Evolutionary conservation across 1,139 yeast species (phyloP).

Genomic region (Geotrichum carabidarum): DNA sequence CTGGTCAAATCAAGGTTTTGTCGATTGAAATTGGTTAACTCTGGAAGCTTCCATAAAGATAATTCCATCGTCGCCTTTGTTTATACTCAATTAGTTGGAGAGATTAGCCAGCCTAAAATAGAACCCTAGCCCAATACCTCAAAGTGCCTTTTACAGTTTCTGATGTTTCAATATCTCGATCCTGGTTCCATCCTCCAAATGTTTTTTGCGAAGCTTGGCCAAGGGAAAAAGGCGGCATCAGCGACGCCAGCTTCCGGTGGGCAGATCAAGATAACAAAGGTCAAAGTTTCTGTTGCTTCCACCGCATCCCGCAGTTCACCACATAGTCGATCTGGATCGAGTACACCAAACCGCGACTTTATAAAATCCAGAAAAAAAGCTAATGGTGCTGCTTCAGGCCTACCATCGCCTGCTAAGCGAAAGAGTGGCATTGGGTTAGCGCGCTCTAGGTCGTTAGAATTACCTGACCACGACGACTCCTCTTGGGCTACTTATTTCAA

Average conservation of each 20-base stretch:
- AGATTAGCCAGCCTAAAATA: too few species aligned
- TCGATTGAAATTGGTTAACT: too few species aligned
- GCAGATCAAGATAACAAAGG: background rate
- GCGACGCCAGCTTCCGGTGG: background rate
- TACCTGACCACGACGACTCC: slow-evolving; percentile 8
- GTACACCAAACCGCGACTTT: background rate
- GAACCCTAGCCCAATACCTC: too few species aligned
- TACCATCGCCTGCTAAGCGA: background rate
- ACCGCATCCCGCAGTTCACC: background rate
- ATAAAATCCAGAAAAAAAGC: background rate
- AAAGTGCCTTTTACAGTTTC: too few species aligned
- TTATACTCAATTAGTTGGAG: too few species aligned
- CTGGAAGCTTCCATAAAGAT: too few species aligned
- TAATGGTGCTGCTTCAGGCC: background rate
- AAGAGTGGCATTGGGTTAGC: background rate
- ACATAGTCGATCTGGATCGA: background rate
- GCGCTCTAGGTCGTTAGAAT: background rate
- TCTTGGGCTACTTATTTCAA: slow-evolving; percentile 11
- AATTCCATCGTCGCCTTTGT: too few species aligned
- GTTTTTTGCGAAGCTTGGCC: background rate
- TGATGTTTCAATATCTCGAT: too few species aligned
- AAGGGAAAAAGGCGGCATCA: background rate
- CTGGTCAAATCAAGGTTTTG: too few species aligned
- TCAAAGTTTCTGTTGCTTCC: background rate
- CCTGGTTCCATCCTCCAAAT: background rate